Conservation (phyloP, 2,329 filamentous ascomycete genomes). For the Plenodomus lindquistii region DNA sequence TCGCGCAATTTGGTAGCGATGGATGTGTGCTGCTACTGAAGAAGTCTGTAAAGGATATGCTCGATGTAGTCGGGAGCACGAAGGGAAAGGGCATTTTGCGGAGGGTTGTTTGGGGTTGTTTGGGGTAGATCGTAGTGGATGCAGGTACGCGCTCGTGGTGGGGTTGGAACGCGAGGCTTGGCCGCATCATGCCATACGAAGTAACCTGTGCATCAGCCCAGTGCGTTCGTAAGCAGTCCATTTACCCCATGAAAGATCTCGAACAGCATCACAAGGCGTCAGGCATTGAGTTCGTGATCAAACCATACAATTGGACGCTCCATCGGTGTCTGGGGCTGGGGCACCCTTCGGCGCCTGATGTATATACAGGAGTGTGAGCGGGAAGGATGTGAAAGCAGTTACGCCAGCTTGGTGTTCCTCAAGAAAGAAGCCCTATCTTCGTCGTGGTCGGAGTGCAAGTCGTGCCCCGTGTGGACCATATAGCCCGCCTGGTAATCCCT, state of each 20-base stretch:
- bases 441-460: neutral
- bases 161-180: constrained; percentile 25
- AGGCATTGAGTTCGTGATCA: neutral
- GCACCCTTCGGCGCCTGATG: constrained; percentile 21
- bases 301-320: constrained; percentile 11
- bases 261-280: neutral
- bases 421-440: constrained; percentile 4
- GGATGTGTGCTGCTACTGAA: constrained; percentile 84
- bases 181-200: constrained; percentile 21
- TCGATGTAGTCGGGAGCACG: constrained; percentile 83
- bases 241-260: neutral
- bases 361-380: constrained; percentile 36
- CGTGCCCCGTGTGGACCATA: neutral
- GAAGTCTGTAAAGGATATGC: constrained; percentile 77
- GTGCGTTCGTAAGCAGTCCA: neutral
- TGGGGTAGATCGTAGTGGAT: constrained; percentile 19
- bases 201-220: neutral
- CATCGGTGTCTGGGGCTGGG: constrained; percentile 5
- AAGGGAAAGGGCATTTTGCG: constrained; percentile 84
- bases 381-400: neutral
- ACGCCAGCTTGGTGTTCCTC: neutral
- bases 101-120: constrained; percentile 13
- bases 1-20: constrained; percentile 79
- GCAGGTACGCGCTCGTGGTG: constrained; percentile 32
- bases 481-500: neutral